Base-by-base conservation (phyloP, 192 early-diverging fungal species). In the Podila clonocystis region DNA sequence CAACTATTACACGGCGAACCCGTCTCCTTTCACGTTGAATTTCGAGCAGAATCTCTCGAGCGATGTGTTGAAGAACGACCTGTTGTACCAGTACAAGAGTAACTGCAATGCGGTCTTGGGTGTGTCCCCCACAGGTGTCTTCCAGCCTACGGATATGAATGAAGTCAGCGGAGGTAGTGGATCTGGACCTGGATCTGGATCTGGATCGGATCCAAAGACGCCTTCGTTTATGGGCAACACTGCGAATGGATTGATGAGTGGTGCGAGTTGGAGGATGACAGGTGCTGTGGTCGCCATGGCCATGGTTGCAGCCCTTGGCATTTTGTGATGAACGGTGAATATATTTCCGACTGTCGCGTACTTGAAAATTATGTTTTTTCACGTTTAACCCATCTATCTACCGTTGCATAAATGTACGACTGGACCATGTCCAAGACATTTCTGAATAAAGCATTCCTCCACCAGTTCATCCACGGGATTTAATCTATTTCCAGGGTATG, bases 101-200 rank as follows among this genome's bases (percentile, higher is more conserved):
- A 67, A 67, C 48, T 76, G 74, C 20, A 55, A 38, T 5, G 67
- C 33, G 12, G 63, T 38, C 7, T 17, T 76, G 52, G 74, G 74
- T 19, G 19, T 62, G 48, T 62, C 72, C 1, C 12, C 31, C 11
- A 26, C 48, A 19, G 71, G 71, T 36, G 31, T 29, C 19, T 73
- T 73, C 45, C 52, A 65, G 36, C 71, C 71, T 9, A 66, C 63
- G 9, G 66, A 66, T 38, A 11, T 60, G 63, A 66, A 63, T 3
- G 30, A 45, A 15, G 41, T 45, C 41, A 45, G 22, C n/a, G 52
- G n/a, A 24, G 52, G 52, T 0, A 55, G 22, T 55, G 52, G 11
- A 26, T 19, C 20, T 22, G 52, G 50, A 52, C 0, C 17, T 52
- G 50, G 50, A 52, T 52, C 50, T 52, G 50, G 50, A 52, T 5